These are phyloP conservation scores for Bremia lactucae DNA, from an alignment of 352 stramenopile genomes.

Conservation along the genomic window DNA sequence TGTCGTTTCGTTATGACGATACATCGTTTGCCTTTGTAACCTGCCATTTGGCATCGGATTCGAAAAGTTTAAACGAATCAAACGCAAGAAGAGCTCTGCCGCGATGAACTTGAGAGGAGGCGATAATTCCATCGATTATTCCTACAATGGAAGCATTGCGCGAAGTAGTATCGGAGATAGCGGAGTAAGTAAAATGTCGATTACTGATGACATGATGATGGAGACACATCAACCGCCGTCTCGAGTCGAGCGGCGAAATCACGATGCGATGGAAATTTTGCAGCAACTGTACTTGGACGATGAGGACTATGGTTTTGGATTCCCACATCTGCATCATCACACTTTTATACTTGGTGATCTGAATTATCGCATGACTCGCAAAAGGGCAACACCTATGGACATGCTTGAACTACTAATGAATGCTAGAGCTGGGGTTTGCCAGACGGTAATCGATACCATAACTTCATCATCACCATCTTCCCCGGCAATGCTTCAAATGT, in stretches of 20 bases:
- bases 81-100: constrained; percentile 22
- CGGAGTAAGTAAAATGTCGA: constrained; percentile 8
- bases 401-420: constrained; percentile 43
- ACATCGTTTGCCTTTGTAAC: constrained; percentile 83
- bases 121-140: constrained; percentile 5
- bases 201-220: constrained; percentile 1
- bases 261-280: constrained; percentile 73
- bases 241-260: constrained; percentile 72
- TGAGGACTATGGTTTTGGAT: constrained; percentile 80
- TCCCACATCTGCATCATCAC: constrained; percentile 73
- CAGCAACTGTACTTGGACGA: constrained; percentile 71
- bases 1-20: constrained; percentile 83
- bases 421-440: constrained; percentile 12
- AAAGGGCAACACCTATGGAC: constrained; percentile 30
- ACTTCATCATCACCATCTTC: constrained; percentile 20
- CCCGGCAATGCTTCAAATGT: constrained; percentile 19
- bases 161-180: constrained; percentile 15
- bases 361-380: constrained; percentile 79
- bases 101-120: constrained; percentile 9
- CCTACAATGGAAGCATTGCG: constrained; percentile 4
- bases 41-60: constrained; percentile 84
- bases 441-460: constrained; percentile 8
- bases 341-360: constrained; percentile 86
- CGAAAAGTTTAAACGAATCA: constrained; percentile 27
- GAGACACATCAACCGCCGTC: constrained; percentile 31